Conservation (phyloP, 2,329 filamentous ascomycete genomes). For the Ascochyta lentis region DNA sequence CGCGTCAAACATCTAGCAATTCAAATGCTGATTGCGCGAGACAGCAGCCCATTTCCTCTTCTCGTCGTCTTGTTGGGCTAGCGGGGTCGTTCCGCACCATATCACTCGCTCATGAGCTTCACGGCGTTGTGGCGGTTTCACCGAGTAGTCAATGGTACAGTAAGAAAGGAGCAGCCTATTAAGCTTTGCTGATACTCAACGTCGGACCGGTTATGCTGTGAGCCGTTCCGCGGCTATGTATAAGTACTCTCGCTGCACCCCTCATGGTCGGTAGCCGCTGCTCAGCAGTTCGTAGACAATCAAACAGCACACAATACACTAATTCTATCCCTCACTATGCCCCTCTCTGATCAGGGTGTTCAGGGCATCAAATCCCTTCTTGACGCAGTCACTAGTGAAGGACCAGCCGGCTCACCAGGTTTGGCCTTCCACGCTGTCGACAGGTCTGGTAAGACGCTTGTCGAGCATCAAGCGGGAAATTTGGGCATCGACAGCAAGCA, state of each 20-base stretch:
- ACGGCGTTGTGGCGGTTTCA: not conserved
- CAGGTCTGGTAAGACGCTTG: constrained; percentile 52
- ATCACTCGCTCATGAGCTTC: not conserved
- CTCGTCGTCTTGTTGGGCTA: not conserved
- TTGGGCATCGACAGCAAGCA: constrained; percentile 51
- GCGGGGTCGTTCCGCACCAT: not conserved
- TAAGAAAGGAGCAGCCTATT: not conserved
- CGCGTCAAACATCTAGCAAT: not conserved
- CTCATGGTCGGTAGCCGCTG: constrained; percentile 1
- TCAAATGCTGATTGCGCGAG: not conserved
- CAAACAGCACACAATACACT: not conserved
- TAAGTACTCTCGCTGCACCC: constrained; percentile 9
- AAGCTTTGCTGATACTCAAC: not conserved
- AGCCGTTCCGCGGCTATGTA: not conserved
- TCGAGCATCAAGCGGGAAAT: constrained; percentile 52
- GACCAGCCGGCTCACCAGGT: constrained; percentile 48
- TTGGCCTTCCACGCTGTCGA: constrained; percentile 56
- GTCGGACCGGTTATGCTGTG: not conserved
- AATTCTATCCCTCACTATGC: constrained; percentile 27
- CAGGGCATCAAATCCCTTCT: constrained; percentile 49
- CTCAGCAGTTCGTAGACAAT: constrained; percentile 3
- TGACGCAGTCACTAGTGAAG: constrained; percentile 31
- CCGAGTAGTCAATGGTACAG: constrained; percentile 1
- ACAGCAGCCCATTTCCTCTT: not conserved
- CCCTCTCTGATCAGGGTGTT: constrained; percentile 37